phyloP scores from a whole-genome alignment of 2,329 filamentous ascomycete species.

The Penicillium decumbens region DNA sequence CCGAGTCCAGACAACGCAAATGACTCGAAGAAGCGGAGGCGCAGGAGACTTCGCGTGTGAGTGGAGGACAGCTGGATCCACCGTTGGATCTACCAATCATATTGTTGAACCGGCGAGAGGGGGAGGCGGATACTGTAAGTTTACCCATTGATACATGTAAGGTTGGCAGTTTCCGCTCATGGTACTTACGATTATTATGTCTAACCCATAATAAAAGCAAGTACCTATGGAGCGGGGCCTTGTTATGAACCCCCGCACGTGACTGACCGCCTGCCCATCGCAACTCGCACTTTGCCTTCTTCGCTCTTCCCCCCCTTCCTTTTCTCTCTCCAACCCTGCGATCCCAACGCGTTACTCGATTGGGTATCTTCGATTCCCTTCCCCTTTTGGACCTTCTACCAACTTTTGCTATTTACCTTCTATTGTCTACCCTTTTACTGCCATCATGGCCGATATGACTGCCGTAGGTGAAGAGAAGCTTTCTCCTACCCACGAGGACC shows the following conservation, averaged over 20 bases:
- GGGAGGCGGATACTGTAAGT: neutral
- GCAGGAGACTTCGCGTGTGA: neutral
- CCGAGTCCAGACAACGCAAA: slow-evolving; percentile 12
- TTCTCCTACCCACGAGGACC: slow-evolving; percentile 67
- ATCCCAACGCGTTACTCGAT: slow-evolving; percentile 46
- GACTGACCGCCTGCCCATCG: slow-evolving; percentile 27
- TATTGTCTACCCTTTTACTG: slow-evolving; percentile 4
- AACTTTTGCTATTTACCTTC: slow-evolving; percentile 15
- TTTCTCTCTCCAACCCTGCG: slow-evolving; percentile 40
- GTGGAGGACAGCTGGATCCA: neutral
- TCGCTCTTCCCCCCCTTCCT: slow-evolving; percentile 31
- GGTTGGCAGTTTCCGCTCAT: neutral
- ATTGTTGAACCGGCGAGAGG: neutral
- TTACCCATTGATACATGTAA: neutral
- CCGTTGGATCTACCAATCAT: neutral
- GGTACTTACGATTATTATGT: neutral
- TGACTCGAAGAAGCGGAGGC: slow-evolving; percentile 16
- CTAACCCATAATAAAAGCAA: neutral
- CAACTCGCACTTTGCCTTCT: slow-evolving; percentile 35
- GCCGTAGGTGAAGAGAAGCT: slow-evolving; percentile 72
- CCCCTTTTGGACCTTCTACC: slow-evolving; percentile 41
- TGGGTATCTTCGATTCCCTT: slow-evolving; percentile 42
- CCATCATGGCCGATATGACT: slow-evolving; percentile 70
- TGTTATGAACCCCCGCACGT: slow-evolving; percentile 20
- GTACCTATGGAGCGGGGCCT: neutral